These are phyloP conservation scores for Ajuga reptans DNA, from an alignment of 305 asterid species.

Conservation along the genomic window DNA sequence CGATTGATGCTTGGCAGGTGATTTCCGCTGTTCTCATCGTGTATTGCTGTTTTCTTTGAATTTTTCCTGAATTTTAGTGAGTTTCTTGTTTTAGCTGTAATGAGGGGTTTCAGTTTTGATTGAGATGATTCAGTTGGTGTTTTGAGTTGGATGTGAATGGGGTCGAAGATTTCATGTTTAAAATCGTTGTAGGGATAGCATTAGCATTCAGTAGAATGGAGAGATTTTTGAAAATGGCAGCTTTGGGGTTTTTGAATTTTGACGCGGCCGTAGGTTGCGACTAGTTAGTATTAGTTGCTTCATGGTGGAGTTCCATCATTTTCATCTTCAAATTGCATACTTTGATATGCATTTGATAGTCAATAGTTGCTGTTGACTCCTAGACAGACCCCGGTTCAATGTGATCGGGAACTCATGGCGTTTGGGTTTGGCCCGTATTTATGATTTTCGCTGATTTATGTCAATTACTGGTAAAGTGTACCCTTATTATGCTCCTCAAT, in stretches of 20 bases:
- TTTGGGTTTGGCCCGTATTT: constrained; percentile 3
- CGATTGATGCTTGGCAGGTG: constrained; percentile 99
- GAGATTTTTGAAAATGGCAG: constrained; percentile 9
- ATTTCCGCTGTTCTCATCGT: constrained; percentile 8
- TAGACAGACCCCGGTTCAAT: background rate
- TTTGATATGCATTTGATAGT: constrained; percentile 7
- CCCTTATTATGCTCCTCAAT: background rate
- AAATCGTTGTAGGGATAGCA: background rate
- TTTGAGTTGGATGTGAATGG: constrained; percentile 20
- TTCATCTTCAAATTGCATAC: background rate
- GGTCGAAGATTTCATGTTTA: background rate
- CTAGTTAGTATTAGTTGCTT: constrained; percentile 11
- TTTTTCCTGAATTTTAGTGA: background rate
- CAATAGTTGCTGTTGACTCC: constrained; percentile 6
- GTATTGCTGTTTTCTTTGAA: background rate
- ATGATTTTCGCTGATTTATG: constrained; percentile 8
- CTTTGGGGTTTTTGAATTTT: constrained; percentile 11
- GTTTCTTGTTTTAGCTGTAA: constrained; percentile 15
- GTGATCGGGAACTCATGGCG: background rate
- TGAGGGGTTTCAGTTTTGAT: constrained; percentile 17
- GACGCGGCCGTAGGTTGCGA: constrained; percentile 5
- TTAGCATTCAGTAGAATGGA: constrained; percentile 17
- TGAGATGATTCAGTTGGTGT: constrained; percentile 10
- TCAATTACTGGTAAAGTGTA: background rate
- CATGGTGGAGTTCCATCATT: background rate